phyloP scores from a whole-genome alignment of 371 early-diverging fungal species.

The Actinomortierella wolfii region DNA sequence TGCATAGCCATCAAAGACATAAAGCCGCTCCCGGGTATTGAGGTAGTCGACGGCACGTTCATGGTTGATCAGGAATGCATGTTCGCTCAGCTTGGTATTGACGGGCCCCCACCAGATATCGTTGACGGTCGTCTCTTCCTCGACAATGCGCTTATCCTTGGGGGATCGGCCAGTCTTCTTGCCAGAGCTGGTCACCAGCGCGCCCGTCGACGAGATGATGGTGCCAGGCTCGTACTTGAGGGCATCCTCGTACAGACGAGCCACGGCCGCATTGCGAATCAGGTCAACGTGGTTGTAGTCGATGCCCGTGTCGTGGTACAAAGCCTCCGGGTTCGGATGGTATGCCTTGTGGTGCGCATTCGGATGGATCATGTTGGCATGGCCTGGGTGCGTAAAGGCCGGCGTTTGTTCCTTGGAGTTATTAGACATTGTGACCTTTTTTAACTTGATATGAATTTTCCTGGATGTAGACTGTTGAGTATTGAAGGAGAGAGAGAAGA shows the following conservation, averaged over 20 bases:
- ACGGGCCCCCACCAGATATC: constrained; percentile 99
- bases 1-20: constrained; percentile 94
- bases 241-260: constrained; percentile 95
- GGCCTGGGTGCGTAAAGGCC: constrained; percentile 12
- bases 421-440: neutral
- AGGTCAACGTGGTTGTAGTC: constrained; percentile 58
- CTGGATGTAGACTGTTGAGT: neutral
- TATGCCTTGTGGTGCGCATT: constrained; percentile 31
- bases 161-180: constrained; percentile 90
- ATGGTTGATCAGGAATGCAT: constrained; percentile 92
- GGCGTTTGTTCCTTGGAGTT: neutral
- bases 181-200: constrained; percentile 90
- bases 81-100: constrained; percentile 87
- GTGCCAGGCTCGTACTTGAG: constrained; percentile 87
- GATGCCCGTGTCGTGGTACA: constrained; percentile 45
- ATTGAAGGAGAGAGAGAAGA: neutral
- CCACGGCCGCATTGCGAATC: constrained; percentile 73
- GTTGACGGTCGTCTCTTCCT: constrained; percentile 75
- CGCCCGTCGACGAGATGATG: constrained; percentile 88
- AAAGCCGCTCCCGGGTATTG: constrained; percentile 91
- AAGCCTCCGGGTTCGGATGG: constrained; percentile 33
- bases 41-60: constrained; percentile 96
- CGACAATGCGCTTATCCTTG: constrained; percentile 96
- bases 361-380: constrained; percentile 27
- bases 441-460: too few species aligned